These are phyloP conservation scores for Artomyces pyxidatus DNA, from an alignment of 768 basidiomycete species.

Conservation along the genomic window DNA sequence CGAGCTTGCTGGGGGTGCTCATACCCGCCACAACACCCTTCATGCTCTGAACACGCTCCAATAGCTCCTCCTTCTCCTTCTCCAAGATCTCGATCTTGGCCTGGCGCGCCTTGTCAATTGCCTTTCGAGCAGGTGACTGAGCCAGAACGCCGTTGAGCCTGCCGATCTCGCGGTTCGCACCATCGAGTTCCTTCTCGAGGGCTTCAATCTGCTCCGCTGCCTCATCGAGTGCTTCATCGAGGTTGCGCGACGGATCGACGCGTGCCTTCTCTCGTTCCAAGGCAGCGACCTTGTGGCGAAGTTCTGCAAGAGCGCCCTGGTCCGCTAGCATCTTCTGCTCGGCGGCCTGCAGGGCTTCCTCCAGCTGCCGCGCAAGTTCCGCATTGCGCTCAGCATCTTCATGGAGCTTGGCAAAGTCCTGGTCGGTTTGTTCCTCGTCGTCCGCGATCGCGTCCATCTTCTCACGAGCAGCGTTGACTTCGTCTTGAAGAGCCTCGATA, in stretches of 20 bases:
- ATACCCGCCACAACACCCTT: slow-evolving; percentile 44
- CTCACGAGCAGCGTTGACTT: slow-evolving; percentile 40
- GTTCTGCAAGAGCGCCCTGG: slow-evolving; percentile 40
- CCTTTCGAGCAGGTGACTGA: slow-evolving; percentile 69
- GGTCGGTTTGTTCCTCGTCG: slow-evolving; percentile 28
- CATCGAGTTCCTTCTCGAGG: slow-evolving; percentile 70
- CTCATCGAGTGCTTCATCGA: slow-evolving; percentile 25
- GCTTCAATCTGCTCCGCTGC: slow-evolving; percentile 46
- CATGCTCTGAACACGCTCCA: slow-evolving; percentile 59
- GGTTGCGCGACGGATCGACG: slow-evolving; percentile 21
- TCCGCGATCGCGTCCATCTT: slow-evolving; percentile 35
- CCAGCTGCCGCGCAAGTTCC: slow-evolving; percentile 58
- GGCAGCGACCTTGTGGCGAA: slow-evolving; percentile 42
- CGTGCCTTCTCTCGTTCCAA: slow-evolving; percentile 46
- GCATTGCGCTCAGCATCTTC: slow-evolving; percentile 42
- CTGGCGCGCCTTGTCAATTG: slow-evolving; percentile 72
- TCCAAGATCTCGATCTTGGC: slow-evolving; percentile 69
- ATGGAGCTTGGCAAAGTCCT: slow-evolving; percentile 13
- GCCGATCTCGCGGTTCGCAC: slow-evolving; percentile 69
- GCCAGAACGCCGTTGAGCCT: slow-evolving; percentile 55
- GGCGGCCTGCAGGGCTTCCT: slow-evolving; percentile 67
- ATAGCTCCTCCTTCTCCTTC: slow-evolving; percentile 65
- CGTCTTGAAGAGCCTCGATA: slow-evolving; percentile 48
- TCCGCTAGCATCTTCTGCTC: slow-evolving; percentile 64
- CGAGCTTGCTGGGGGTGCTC: slow-evolving; percentile 48